Conservation (phyloP, 2,329 filamentous ascomycete species). For the Xylariaceae sp. region DNA sequence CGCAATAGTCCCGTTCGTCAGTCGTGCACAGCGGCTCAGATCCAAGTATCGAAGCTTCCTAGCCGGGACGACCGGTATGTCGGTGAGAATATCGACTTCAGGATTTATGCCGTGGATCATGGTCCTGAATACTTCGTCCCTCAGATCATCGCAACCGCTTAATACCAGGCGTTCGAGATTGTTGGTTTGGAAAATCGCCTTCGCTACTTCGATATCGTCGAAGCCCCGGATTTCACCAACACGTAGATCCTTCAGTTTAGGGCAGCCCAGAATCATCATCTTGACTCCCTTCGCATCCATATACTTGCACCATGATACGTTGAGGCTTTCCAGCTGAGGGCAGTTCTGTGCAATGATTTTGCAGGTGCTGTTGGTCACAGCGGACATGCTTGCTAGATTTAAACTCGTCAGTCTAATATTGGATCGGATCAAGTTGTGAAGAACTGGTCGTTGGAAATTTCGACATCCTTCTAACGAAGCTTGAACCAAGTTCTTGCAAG, state of each 20-base stretch:
- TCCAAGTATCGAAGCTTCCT: slow-evolving; percentile 80
- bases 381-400: slow-evolving; percentile 76
- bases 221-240: slow-evolving; percentile 79
- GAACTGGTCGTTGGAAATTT: slow-evolving; percentile 71
- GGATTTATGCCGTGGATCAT: slow-evolving; percentile 73
- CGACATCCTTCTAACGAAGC: slow-evolving; percentile 85
- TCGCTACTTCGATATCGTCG: slow-evolving; percentile 65
- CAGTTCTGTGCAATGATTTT: slow-evolving; percentile 79
- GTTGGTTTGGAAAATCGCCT: slow-evolving; percentile 72
- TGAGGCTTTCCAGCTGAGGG: slow-evolving; percentile 73
- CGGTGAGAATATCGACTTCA: slow-evolving; percentile 75
- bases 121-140: slow-evolving; percentile 64
- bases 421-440: slow-evolving; percentile 68
- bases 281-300: slow-evolving; percentile 73
- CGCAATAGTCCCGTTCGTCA: slow-evolving; percentile 70
- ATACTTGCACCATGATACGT: slow-evolving; percentile 89
- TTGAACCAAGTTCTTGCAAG: slow-evolving; percentile 81
- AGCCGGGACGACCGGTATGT: slow-evolving; percentile 67
- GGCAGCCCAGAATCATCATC: slow-evolving; percentile 67
- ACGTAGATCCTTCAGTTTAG: slow-evolving; percentile 69
- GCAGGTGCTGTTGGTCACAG: slow-evolving; percentile 78
- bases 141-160: slow-evolving; percentile 72
- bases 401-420: slow-evolving; percentile 77
- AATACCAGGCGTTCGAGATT: slow-evolving; percentile 76
- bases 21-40: slow-evolving; percentile 67